Evolutionary conservation across 257 asterid species (phyloP).

Genomic region (Penstemon newberryi): DNA sequence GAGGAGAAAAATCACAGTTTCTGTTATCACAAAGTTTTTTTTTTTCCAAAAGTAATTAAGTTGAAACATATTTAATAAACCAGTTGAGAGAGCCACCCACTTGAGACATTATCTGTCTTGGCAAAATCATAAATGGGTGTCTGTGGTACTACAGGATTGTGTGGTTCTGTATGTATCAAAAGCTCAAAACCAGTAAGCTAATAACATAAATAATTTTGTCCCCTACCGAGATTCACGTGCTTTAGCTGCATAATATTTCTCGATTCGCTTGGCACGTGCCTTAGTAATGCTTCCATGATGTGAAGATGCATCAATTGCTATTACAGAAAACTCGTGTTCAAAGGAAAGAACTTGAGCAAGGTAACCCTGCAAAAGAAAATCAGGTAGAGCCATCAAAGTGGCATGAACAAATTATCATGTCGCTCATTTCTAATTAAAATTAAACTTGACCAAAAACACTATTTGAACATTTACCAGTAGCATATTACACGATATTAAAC

Average conservation of each 20-base stretch:
- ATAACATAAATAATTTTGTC: slow-evolving; percentile 9
- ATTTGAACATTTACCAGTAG: not conserved
- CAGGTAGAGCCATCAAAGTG: slow-evolving; percentile 19
- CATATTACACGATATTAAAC: not conserved
- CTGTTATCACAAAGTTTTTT: not conserved
- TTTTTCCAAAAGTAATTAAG: too few species aligned
- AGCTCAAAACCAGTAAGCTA: slow-evolving; percentile 7
- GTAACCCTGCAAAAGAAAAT: slow-evolving; percentile 60
- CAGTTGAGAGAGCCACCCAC: slow-evolving; percentile 1
- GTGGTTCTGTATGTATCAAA: slow-evolving; percentile 1
- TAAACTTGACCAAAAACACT: not conserved
- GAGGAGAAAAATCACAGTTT: not conserved
- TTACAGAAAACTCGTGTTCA: slow-evolving; percentile 69
- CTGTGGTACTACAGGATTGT: not conserved
- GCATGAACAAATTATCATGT: not conserved
- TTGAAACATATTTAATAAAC: not conserved
- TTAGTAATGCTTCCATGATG: slow-evolving; percentile 80
- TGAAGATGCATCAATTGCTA: slow-evolving; percentile 89
- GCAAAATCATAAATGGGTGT: not conserved
- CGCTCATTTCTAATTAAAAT: slow-evolving; percentile 10
- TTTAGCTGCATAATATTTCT: slow-evolving; percentile 73
- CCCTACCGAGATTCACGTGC: slow-evolving; percentile 54
- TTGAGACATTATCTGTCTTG: not conserved
- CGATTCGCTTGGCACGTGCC: slow-evolving; percentile 79
- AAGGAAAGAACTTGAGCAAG: slow-evolving; percentile 95